Conservation (phyloP, 2,329 filamentous ascomycete species). For the Cordyceps pruinosa region DNA sequence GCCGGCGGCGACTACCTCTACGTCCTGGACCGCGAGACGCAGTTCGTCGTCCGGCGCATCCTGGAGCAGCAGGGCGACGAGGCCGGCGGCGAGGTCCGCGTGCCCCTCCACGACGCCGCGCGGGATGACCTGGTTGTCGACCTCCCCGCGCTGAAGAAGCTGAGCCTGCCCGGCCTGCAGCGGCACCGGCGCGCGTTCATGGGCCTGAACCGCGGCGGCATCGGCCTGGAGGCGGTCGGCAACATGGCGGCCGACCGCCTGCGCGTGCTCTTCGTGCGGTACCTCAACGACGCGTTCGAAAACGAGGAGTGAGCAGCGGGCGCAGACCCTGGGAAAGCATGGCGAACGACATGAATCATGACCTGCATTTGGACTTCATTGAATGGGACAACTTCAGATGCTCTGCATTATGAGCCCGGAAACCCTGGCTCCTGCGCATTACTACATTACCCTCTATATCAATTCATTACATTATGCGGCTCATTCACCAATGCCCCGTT, state of each 20-base stretch:
- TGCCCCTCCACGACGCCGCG: slow-evolving; percentile 31
- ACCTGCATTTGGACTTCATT: background rate
- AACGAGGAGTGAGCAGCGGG: slow-evolving; percentile 39
- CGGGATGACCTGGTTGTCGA: slow-evolving; percentile 52
- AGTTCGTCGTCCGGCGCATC: slow-evolving; percentile 65
- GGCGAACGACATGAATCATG: background rate
- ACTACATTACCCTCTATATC: background rate
- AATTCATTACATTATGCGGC: background rate
- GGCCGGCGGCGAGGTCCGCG: slow-evolving; percentile 50
- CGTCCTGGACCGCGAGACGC: slow-evolving; percentile 70
- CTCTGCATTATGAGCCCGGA: background rate
- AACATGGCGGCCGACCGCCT: slow-evolving; percentile 49
- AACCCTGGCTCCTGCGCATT: background rate
- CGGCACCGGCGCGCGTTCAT: slow-evolving; percentile 72
- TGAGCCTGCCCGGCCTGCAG: slow-evolving; percentile 70
- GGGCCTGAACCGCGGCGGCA: slow-evolving; percentile 65
- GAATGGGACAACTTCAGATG: background rate
- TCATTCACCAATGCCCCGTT: background rate
- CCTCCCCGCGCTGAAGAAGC: slow-evolving; percentile 53
- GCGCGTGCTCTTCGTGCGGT: slow-evolving; percentile 57
- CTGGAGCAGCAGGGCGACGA: slow-evolving; percentile 64
- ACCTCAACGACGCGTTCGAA: slow-evolving; percentile 59
- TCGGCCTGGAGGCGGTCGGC: slow-evolving; percentile 48
- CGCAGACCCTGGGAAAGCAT: background rate
- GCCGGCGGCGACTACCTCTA: slow-evolving; percentile 69